Evolutionary conservation across 345 rosid genomes (phyloP).

Genomic region (Eucalyptus curtisii): DNA sequence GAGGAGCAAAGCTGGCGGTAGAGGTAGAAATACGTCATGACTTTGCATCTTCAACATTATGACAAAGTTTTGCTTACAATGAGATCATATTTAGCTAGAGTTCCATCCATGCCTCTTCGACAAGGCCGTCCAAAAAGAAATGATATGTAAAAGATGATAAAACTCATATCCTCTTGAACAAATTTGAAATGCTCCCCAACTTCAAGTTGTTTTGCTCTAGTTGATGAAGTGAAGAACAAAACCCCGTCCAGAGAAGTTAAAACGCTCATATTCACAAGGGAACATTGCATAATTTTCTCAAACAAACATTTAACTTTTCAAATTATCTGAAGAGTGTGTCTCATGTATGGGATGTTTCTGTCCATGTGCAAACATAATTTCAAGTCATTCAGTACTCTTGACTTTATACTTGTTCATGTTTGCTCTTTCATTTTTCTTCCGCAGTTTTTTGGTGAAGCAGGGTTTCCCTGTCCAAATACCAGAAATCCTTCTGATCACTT

Average conservation of each 20-base stretch:
- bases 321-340: neutral
- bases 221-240: neutral
- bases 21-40: slow-evolving; percentile 20
- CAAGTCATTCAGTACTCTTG: neutral
- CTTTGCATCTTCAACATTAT: neutral
- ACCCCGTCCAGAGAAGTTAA: neutral
- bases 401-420: neutral
- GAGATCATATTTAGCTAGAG: neutral
- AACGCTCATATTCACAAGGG: neutral
- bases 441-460: slow-evolving; percentile 69
- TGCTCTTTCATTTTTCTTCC: neutral
- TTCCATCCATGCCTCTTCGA: neutral
- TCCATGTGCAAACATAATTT: neutral
- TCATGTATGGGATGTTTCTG: neutral
- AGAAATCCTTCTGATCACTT: slow-evolving; percentile 77
- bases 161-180: neutral
- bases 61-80: neutral
- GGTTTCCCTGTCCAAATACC: slow-evolving; percentile 56
- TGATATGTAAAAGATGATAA: neutral
- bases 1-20: slow-evolving; percentile 44
- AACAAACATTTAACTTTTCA: neutral
- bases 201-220: neutral
- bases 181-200: neutral
- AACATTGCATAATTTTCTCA: neutral
- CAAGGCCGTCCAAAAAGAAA: neutral